Evolutionary conservation across 2,329 filamentous ascomycete species (phyloP), one percentile per base, ranked within the genome.

Genomic region (Huntiella bhutanensis): DNA sequence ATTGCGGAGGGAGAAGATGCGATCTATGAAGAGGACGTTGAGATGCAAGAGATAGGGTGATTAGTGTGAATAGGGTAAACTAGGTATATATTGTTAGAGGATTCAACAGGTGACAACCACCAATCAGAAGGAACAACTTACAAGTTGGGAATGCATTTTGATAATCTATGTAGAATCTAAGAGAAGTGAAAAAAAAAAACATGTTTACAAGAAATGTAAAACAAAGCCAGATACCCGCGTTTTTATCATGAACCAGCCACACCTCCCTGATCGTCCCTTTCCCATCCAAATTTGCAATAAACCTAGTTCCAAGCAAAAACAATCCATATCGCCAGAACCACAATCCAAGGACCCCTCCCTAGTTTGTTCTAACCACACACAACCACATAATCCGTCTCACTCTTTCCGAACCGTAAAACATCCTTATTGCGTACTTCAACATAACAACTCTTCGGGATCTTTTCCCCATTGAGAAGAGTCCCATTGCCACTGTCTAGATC

Each of bases 401-500:
- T 94, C 50, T 82, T 71, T 7, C 87, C 91, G 63, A 98, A 92
- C 57, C 76, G 76, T 49, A 98, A 60, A 58, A 98, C 76, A 60
- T 98, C 91, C 63, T 86, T 87, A 59, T 91, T 80, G 58, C 79
- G 73, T 47, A 96, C 62, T 62, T 98, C 88, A 45, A 94, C 65
- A 60, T 86, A 98, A 51, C 86, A 71, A 56, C 82, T 82, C 11
- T 73, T 69, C 1, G 83, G 81, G 3, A 93, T 64, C 54, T 65
- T 67, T 51, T 83, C 76, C 33, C 77, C 78, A 57, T 96, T 95
- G 53, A 98, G 66, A 48, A 64, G 69, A 2, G 88, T 95, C 33
- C 91, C 88, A 60, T 96, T 95, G 41, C 83, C 83, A 55, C 85
- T 94, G 55, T 95, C 87, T 42, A 98, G 64, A 61, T 98, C 91